Percentiles rank a stretch among this genome's conserved stretches.
Conservation (phyloP, 768 basidiomycete species). For the Boletus tomentosulus region DNA sequence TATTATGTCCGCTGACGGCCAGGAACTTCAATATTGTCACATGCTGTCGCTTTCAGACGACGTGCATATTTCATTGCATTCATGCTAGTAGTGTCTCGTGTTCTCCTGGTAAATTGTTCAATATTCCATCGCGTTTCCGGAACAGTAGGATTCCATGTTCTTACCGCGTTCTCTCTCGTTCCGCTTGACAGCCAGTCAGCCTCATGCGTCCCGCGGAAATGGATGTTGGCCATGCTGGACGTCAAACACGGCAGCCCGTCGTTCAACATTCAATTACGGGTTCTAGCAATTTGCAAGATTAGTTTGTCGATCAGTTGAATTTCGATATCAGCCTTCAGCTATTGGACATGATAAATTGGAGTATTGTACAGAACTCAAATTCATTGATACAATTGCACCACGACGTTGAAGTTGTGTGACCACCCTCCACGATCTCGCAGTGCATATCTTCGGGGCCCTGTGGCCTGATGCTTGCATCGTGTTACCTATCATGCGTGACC, state of each 20-base stretch:
- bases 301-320: constrained; percentile 1
- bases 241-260: background rate
- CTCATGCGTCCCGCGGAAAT: constrained; percentile 17
- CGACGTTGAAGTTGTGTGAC: background rate
- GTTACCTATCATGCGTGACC: background rate
- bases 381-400: background rate
- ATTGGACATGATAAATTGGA: too few relatives aligned
- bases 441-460: background rate
- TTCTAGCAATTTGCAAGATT: constrained; percentile 2
- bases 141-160: too few relatives aligned
- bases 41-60: background rate
- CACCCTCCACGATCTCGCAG: background rate
- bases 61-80: constrained; percentile 2
- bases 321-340: background rate
- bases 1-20: constrained; percentile 11
- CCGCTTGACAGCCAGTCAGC: background rate
- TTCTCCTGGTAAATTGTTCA: background rate
- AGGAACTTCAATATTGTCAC: background rate
- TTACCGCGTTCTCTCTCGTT: too few relatives aligned
- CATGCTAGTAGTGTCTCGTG: constrained; percentile 4
- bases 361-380: background rate
- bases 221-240: constrained; percentile 15
- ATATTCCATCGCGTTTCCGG: too few relatives aligned
- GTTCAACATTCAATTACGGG: background rate
- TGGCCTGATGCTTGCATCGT: background rate